Conservation (phyloP, 116 monocot species). For the Zostera marina region DNA sequence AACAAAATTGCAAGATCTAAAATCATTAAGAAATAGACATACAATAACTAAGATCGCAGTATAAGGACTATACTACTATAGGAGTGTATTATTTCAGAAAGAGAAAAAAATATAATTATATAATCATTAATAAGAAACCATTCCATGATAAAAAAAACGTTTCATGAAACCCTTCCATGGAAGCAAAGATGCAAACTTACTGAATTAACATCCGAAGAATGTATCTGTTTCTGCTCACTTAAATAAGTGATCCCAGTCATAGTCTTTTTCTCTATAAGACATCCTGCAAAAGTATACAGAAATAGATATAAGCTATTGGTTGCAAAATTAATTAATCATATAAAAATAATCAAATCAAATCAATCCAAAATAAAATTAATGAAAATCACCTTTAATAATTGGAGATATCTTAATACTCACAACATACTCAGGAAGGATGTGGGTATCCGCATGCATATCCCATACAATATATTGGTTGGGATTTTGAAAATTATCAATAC, state of each 20-base stretch:
- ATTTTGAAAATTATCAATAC: conserved; percentile 65
- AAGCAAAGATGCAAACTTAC: neutral
- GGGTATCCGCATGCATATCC: conserved; percentile 43
- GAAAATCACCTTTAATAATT: conserved; percentile 39
- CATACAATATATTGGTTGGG: conserved; percentile 80
- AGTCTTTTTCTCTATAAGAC: conserved; percentile 27
- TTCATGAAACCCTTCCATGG: neutral
- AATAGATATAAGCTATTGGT: neutral
- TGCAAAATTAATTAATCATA: neutral
- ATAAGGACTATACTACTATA: too few relatives aligned
- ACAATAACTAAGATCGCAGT: too few relatives aligned
- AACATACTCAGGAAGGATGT: conserved; percentile 66
- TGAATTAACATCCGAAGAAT: neutral
- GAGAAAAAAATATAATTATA: too few relatives aligned
- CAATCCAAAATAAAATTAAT: neutral
- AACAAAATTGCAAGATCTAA: too few relatives aligned
- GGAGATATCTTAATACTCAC: conserved; percentile 45
- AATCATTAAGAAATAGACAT: too few relatives aligned
- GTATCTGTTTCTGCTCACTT: neutral
- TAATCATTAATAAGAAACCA: too few relatives aligned
- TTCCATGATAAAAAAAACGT: neutral
- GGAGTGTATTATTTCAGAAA: too few relatives aligned
- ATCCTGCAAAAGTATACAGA: conserved; percentile 27
- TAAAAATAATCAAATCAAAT: conserved; percentile 11
- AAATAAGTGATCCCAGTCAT: conserved; percentile 25